Evolutionary conservation across 257 asterid genomes (phyloP).

Genomic region (Solanum rostratum): DNA sequence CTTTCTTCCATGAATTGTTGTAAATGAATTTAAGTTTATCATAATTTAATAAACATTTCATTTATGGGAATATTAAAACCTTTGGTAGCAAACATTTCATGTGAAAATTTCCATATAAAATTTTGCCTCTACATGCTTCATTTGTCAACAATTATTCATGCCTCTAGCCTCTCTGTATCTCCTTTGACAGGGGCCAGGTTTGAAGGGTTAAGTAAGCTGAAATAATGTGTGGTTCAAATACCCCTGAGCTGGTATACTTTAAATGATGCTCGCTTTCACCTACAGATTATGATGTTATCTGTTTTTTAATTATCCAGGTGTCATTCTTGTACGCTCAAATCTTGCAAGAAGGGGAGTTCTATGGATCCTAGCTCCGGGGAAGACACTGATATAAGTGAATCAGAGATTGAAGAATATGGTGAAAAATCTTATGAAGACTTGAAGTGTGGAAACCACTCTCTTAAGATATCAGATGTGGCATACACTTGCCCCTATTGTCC

Average conservation of each 20-base stretch:
- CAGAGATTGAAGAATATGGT: conserved; percentile 29
- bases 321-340: background rate
- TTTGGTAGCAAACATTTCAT: background rate
- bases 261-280: background rate
- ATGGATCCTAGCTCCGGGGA: conserved; percentile 22
- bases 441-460: conserved; percentile 49
- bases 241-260: background rate
- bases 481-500: conserved; percentile 80
- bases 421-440: conserved; percentile 24
- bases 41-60: background rate
- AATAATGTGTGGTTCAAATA: background rate
- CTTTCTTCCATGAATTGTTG: background rate
- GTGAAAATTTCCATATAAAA: background rate
- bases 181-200: background rate
- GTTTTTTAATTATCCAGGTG: background rate
- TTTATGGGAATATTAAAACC: background rate
- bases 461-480: conserved; percentile 42
- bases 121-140: background rate
- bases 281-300: background rate
- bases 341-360: conserved; percentile 1
- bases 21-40: background rate
- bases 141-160: background rate
- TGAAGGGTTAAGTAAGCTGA: background rate
- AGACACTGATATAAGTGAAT: conserved; percentile 34
- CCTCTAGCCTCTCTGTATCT: background rate